Evolutionary conservation across 2,329 filamentous ascomycete species (phyloP).

Genomic region (Colletotrichum tofieldiae): DNA sequence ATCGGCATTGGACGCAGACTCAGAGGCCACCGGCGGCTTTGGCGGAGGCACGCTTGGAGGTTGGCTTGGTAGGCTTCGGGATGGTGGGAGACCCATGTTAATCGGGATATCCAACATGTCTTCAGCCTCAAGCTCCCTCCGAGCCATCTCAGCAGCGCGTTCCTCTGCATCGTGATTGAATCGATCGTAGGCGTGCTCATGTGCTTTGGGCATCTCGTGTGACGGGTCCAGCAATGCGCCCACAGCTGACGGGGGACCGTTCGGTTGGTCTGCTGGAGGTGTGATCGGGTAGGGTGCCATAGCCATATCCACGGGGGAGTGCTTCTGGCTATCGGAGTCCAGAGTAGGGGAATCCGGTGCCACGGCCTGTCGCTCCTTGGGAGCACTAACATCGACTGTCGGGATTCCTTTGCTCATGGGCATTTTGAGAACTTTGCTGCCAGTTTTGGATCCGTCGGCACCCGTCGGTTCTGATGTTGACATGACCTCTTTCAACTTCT

Average conservation of each 20-base stretch:
- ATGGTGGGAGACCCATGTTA: slow-evolving; percentile 68
- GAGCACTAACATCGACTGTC: slow-evolving; percentile 48
- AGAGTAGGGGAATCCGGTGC: slow-evolving; percentile 65
- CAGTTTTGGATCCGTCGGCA: slow-evolving; percentile 45
- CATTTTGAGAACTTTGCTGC: slow-evolving; percentile 38
- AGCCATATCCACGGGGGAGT: slow-evolving; percentile 72
- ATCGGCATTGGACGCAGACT: slow-evolving; percentile 62
- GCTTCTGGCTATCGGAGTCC: slow-evolving; percentile 66
- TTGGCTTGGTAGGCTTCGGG: slow-evolving; percentile 67
- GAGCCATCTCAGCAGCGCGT: slow-evolving; percentile 60
- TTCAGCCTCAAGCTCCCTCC: slow-evolving; percentile 62
- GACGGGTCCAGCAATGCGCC: slow-evolving; percentile 69
- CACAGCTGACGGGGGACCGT: slow-evolving; percentile 60
- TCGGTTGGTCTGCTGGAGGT: slow-evolving; percentile 69
- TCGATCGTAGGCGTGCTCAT: slow-evolving; percentile 71
- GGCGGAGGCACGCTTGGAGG: slow-evolving; percentile 69
- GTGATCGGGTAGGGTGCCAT: slow-evolving; percentile 77
- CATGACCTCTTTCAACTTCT: slow-evolving; percentile 86
- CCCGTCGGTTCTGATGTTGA: slow-evolving; percentile 55
- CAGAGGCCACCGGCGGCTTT: slow-evolving; percentile 61
- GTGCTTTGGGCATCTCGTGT: slow-evolving; percentile 73
- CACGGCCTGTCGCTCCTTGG: slow-evolving; percentile 52
- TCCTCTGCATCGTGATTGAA: slow-evolving; percentile 71
- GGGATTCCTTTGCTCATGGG: slow-evolving; percentile 46
- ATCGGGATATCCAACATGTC: slow-evolving; percentile 65